These are phyloP conservation scores for Rhizopus sp. DNA, from an alignment of 371 early-diverging fungal species.

Conservation along the genomic window DNA sequence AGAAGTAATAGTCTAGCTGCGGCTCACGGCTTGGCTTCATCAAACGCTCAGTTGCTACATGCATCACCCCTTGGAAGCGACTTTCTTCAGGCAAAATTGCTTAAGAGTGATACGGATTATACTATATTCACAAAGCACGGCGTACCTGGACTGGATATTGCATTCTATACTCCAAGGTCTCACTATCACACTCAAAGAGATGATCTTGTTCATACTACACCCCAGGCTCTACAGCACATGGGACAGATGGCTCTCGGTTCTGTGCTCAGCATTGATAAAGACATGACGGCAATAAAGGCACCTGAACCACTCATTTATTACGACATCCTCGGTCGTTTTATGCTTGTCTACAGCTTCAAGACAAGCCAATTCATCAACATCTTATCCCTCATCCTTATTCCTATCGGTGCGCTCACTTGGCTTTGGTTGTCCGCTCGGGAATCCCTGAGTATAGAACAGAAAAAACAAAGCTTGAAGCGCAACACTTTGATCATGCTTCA, in stretches of 20 bases:
- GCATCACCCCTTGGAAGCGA: constrained; percentile 63
- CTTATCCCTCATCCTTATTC: constrained; percentile 34
- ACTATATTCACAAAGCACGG: constrained; percentile 56
- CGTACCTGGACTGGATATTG: constrained; percentile 71
- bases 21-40: constrained; percentile 39
- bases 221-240: constrained; percentile 62
- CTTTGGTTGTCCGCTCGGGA: constrained; percentile 9
- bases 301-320: constrained; percentile 43
- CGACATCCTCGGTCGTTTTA: constrained; percentile 52
- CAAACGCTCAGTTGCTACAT: constrained; percentile 24
- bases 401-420: constrained; percentile 21
- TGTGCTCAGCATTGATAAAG: constrained; percentile 35
- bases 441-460: constrained; percentile 2
- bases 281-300: not conserved
- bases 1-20: constrained; percentile 54
- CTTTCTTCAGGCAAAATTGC: constrained; percentile 57
- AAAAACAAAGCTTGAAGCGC: constrained; percentile 2
- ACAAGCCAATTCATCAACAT: constrained; percentile 47
- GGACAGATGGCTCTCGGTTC: constrained; percentile 53
- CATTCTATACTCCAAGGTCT: constrained; percentile 63
- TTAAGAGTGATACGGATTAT: constrained; percentile 72
- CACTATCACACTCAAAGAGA: constrained; percentile 69
- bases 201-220: constrained; percentile 48
- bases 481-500: constrained; percentile 4
- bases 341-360: constrained; percentile 47